phyloP scores from a whole-genome alignment of 371 early-diverging fungal genomes.

The Mucor racemosus region DNA sequence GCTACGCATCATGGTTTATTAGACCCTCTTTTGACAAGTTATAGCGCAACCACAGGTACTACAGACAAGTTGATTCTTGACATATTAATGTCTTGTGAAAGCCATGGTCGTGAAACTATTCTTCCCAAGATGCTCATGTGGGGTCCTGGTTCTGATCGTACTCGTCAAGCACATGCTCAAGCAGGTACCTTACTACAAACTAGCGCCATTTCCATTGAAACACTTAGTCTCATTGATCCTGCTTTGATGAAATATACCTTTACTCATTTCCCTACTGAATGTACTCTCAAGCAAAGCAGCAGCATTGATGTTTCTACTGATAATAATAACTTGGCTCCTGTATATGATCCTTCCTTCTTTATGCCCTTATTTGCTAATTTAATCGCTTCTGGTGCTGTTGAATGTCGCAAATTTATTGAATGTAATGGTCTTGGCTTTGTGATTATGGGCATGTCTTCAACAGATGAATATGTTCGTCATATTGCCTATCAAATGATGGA shows the following conservation, averaged over 20 bases:
- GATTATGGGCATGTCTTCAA: conserved; percentile 65
- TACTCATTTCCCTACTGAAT: conserved; percentile 58
- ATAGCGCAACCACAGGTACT: conserved; percentile 58
- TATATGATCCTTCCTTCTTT: conserved; percentile 76
- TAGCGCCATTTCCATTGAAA: conserved; percentile 52
- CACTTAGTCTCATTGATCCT: conserved; percentile 69
- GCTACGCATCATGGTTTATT: conserved; percentile 53
- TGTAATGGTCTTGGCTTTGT: conserved; percentile 72
- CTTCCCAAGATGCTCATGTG: conserved; percentile 56
- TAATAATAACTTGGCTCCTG: neutral
- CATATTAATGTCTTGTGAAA: conserved; percentile 53
- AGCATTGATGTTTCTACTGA: neutral
- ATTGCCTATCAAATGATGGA: conserved; percentile 73
- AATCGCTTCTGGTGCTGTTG: conserved; percentile 60
- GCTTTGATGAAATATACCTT: conserved; percentile 67
- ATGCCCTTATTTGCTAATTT: conserved; percentile 71
- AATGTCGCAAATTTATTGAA: conserved; percentile 71
- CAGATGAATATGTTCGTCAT: conserved; percentile 56
- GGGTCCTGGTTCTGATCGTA: conserved; percentile 61
- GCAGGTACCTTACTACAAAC: conserved; percentile 42
- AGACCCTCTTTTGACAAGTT: conserved; percentile 57
- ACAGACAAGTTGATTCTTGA: conserved; percentile 58
- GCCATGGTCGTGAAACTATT: conserved; percentile 51
- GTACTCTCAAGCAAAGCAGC: conserved; percentile 29
- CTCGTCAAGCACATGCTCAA: conserved; percentile 48